Evolutionary conservation across 2,329 filamentous ascomycete species (phyloP).

Genomic region (Ophiostoma triangulosporum): DNA sequence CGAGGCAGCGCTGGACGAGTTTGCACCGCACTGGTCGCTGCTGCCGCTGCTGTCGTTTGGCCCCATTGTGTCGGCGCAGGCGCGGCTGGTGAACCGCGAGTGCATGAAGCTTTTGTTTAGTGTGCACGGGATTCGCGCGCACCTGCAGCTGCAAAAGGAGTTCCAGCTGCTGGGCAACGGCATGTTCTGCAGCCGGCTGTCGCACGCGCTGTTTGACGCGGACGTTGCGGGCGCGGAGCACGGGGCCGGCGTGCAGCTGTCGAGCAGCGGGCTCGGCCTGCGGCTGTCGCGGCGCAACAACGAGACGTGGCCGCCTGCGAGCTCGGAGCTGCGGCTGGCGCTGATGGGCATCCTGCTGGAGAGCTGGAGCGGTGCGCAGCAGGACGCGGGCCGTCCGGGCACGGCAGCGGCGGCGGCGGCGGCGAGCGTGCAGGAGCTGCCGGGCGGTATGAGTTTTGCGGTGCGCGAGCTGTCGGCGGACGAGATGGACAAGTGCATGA

Average conservation of each 20-base stretch:
- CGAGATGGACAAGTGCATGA: conserved; percentile 71
- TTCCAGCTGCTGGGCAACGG: conserved; percentile 81
- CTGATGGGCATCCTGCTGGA: conserved; percentile 77
- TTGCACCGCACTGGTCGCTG: conserved; percentile 44
- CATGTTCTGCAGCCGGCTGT: conserved; percentile 65
- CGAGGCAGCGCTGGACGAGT: conserved; percentile 14
- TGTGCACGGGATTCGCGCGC: conserved; percentile 54
- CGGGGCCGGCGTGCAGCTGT: conserved; percentile 49
- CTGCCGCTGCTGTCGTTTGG: conserved; percentile 60
- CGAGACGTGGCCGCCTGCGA: conserved; percentile 83
- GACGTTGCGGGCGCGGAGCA: conserved; percentile 69
- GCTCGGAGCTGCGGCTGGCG: conserved; percentile 79
- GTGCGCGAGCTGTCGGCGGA: conserved; percentile 66
- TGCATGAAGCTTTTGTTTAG: conserved; percentile 65
- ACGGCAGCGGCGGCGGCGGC: conserved; percentile 8
- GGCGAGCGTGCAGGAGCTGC: conserved; percentile 28
- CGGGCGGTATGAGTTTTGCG: conserved; percentile 65
- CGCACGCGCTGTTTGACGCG: conserved; percentile 72
- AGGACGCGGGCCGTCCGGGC: not conserved
- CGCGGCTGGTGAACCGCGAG: conserved; percentile 61
- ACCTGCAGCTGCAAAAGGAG: conserved; percentile 60
- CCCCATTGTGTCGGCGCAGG: conserved; percentile 60
- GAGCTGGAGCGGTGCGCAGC: conserved; percentile 30
- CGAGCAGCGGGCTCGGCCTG: conserved; percentile 66
- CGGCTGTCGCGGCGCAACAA: conserved; percentile 56